A percentile compares a stretch with the other conserved stretches of the same genome.
phyloP scores from a whole-genome alignment of 2,329 filamentous ascomycete species.

The Talaromyces funiculosus region DNA sequence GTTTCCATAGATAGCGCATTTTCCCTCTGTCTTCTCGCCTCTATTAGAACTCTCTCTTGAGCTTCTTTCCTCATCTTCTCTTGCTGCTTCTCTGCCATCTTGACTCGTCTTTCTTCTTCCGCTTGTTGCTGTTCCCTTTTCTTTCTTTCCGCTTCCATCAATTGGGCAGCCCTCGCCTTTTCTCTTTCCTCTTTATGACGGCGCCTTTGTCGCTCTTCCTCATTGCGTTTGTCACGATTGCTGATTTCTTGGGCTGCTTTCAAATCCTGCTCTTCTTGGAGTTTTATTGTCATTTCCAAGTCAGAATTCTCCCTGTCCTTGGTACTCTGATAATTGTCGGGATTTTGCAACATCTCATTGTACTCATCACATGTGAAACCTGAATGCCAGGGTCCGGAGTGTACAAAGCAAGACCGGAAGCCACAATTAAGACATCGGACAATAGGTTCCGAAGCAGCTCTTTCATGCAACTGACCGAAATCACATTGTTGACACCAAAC shows the following conservation, averaged over 20 bases:
- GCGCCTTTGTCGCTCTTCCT: not conserved
- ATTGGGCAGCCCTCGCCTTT: not conserved
- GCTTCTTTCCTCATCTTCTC: not conserved
- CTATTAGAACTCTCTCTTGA: not conserved
- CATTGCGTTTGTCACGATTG: not conserved
- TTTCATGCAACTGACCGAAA: not conserved
- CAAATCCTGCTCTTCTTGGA: not conserved
- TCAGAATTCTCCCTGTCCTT: not conserved
- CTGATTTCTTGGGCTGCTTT: not conserved
- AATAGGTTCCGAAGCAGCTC: not conserved
- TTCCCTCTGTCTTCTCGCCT: not conserved
- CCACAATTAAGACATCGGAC: not conserved
- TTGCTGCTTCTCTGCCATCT: not conserved
- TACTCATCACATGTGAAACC: not conserved
- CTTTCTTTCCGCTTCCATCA: not conserved
- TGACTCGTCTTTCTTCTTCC: not conserved
- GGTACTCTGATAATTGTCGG: not conserved
- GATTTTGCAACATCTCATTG: not conserved
- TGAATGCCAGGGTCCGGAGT: not conserved
- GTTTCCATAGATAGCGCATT: not conserved
- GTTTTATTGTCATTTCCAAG: not conserved
- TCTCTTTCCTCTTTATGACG: not conserved
- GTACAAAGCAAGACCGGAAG: not conserved
- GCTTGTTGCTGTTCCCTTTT: not conserved
- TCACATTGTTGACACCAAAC: not conserved